These are phyloP conservation scores for Pestalotiopsis sp. DNA, from an alignment of 2,329 filamentous ascomycete species.

Conservation along the genomic window DNA sequence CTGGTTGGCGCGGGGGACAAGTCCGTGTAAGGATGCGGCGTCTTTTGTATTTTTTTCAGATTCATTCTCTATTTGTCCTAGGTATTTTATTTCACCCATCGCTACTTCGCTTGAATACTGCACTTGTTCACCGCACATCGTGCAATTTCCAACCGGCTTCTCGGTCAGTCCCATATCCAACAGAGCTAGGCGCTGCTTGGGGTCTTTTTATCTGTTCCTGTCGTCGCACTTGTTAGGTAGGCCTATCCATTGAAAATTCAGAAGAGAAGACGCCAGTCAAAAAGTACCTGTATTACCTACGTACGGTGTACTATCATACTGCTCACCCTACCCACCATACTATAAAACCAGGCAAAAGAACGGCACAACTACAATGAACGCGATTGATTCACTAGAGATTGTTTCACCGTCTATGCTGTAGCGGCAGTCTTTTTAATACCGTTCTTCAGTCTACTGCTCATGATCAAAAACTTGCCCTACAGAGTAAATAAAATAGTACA, in stretches of 20 bases:
- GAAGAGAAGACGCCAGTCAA: neutral
- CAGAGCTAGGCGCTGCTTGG: neutral
- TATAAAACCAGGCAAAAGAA: too few species aligned
- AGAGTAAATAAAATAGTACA: too few species aligned
- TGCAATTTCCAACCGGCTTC: constrained; percentile 4
- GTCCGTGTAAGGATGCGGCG: constrained; percentile 30
- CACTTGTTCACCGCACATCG: constrained; percentile 20
- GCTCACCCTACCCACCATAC: too few species aligned
- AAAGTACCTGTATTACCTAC: neutral
- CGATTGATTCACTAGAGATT: too few species aligned
- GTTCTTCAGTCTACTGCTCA: too few species aligned
- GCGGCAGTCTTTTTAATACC: too few species aligned
- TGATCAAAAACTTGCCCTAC: too few species aligned
- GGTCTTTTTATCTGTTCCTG: neutral
- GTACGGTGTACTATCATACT: neutral
- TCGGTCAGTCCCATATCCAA: neutral
- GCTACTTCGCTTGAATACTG: constrained; percentile 43
- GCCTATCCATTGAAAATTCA: neutral
- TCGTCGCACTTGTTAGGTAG: neutral
- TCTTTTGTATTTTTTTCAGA: too few species aligned
- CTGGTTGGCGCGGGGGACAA: constrained; percentile 27
- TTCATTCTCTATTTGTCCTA: too few species aligned
- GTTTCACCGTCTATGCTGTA: too few species aligned
- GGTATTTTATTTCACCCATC: neutral
- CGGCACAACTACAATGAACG: too few species aligned